These are phyloP conservation scores for Apiospora sp. DNA, from an alignment of 2,329 filamentous ascomycete genomes.

Conservation along the genomic window DNA sequence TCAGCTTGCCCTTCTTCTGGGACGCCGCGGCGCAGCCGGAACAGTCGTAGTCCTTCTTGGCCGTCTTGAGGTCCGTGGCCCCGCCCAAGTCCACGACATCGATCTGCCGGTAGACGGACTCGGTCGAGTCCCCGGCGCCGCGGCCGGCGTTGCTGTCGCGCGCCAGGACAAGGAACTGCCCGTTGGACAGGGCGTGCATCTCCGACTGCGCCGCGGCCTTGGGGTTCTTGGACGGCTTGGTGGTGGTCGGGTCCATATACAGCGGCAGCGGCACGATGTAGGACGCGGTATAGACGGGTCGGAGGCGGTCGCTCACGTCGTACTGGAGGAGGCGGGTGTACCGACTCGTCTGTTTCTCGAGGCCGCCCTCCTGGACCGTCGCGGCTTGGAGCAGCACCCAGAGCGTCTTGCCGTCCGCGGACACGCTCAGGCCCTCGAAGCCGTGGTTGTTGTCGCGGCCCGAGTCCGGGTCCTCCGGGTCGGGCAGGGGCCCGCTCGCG, in stretches of 20 bases:
- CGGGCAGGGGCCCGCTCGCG: constrained; percentile 48
- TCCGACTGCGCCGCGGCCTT: constrained; percentile 72
- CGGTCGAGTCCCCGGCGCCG: constrained; percentile 55
- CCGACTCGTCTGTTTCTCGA: constrained; percentile 57
- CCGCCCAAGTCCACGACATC: constrained; percentile 72
- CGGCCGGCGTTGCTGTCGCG: constrained; percentile 69
- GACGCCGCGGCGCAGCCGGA: constrained; percentile 39
- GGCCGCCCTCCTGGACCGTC: constrained; percentile 64
- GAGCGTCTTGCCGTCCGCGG: constrained; percentile 67
- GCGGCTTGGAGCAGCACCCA: constrained; percentile 74
- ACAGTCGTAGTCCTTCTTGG: constrained; percentile 44
- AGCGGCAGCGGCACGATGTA: constrained; percentile 72
- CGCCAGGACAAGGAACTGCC: constrained; percentile 72
- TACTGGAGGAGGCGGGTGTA: constrained; percentile 72
- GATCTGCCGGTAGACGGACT: constrained; percentile 71
- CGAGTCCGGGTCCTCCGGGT: constrained; percentile 63
- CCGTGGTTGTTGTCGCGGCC: constrained; percentile 78
- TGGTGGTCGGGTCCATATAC: constrained; percentile 56
- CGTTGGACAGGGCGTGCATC: constrained; percentile 68
- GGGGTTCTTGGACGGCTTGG: constrained; percentile 52
- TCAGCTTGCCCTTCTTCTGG: constrained; percentile 58
- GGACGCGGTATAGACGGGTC: constrained; percentile 62
- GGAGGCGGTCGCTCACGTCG: constrained; percentile 56
- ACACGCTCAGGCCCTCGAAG: constrained; percentile 74
- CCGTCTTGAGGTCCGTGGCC: constrained; percentile 67